Base-by-base conservation (phyloP, 495 filamentous ascomycete species). In the Staphylotrichum longicolle region DNA sequence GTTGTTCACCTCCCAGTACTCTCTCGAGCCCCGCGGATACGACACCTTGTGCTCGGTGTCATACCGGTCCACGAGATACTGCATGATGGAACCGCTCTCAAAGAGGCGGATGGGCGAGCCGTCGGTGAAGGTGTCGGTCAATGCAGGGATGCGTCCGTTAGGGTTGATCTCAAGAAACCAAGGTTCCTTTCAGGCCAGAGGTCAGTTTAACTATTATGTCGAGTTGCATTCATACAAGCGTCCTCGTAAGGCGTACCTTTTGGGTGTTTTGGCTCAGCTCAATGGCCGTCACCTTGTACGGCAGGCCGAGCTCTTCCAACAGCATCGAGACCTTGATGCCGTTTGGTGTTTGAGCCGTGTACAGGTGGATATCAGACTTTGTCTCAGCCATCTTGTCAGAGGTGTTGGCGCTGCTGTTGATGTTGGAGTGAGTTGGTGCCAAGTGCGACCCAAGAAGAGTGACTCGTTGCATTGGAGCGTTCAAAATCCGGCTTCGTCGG, bases 161-260 rank as follows among this genome's bases (percentile, higher is more conserved):
- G 93, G 93, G 76, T 96, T 96, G 74, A 97, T 94, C 42, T 85
- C 85, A 45, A 96, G 82, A 78, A 93, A 97, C 90, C 90, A 95
- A 2, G 77, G 80, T 60, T 81, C 80, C 64, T 68, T 40, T 15
- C n/a, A 42, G 54, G 37, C 41, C 10, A 57, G 11, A 32, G 20
- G 48, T 62, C n/a, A 62, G 71, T 12, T 69, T 1, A 27, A 27
- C 7, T 20, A 5, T 2, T 9, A 11, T 42, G 40, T 11, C 40
- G 14, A 42, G 40, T 42, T 12, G 14, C 9, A 42, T 42, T 0
- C 40, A 9, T 42, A 42, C 14, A 9, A 10, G 6, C 6, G 7
- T 11, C 40, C 5, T 9, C 40, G 40, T 9, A 42, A 3, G 9
- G 6, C 41, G 27, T 53, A 60, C 57, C 57, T 70, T 96, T 68